phyloP scores from a whole-genome alignment of 2,329 filamentous ascomycete species.

The Calonectria honghensis region DNA sequence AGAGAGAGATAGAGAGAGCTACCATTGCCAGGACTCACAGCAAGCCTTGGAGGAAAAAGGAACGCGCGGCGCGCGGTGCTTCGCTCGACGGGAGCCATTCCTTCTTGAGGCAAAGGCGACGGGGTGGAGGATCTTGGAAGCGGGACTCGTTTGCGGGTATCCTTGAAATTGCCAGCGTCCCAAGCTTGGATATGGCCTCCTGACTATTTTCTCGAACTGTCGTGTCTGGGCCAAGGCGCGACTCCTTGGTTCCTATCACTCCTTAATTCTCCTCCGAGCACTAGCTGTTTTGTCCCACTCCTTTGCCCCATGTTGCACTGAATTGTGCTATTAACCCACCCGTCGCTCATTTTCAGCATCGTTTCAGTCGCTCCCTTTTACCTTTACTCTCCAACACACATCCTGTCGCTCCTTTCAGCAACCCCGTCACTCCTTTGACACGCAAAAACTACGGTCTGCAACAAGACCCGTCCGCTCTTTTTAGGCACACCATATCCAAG shows the following conservation, averaged over 20 bases:
- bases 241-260: conserved; percentile 36
- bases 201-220: conserved; percentile 40
- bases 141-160: conserved; percentile 31
- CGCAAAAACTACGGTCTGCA: neutral
- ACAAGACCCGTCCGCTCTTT: conserved; percentile 17
- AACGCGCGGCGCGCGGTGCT: conserved; percentile 33
- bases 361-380: conserved; percentile 34
- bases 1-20: neutral
- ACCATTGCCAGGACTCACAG: neutral
- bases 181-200: conserved; percentile 52
- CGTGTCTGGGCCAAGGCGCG: conserved; percentile 21
- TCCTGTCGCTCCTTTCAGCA: conserved; percentile 1
- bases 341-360: conserved; percentile 40
- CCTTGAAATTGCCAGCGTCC: conserved; percentile 42
- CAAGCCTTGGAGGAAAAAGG: conserved; percentile 6
- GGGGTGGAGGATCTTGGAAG: conserved; percentile 30
- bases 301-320: conserved; percentile 32
- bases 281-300: conserved; percentile 35
- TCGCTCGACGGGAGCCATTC: conserved; percentile 30
- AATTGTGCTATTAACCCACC: conserved; percentile 43
- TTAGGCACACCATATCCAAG: neutral
- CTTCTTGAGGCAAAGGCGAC: conserved; percentile 23
- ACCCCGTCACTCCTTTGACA: conserved; percentile 32
- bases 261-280: conserved; percentile 34
- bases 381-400: conserved; percentile 10